Evolutionary conservation across 2,329 filamentous ascomycete genomes (phyloP).

Genomic region (Trichoderma sp.): DNA sequence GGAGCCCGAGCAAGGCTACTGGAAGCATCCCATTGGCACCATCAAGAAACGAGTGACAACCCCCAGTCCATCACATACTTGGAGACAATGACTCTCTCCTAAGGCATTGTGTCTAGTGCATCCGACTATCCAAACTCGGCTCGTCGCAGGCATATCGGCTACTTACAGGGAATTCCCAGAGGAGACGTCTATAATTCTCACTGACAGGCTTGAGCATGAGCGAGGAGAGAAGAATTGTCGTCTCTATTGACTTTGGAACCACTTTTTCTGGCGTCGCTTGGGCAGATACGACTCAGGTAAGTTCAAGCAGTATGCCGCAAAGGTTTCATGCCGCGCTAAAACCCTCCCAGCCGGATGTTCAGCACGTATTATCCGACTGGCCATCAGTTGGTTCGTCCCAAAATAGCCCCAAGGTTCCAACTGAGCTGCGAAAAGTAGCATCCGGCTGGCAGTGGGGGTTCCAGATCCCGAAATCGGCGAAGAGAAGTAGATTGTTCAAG

Average conservation of each 20-base stretch:
- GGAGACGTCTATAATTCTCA: constrained; percentile 17
- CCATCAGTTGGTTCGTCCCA: constrained; percentile 40
- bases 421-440: constrained; percentile 47
- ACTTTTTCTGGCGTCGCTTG: constrained; percentile 59
- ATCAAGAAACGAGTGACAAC: constrained; percentile 2
- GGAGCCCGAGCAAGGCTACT: constrained; percentile 17
- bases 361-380: constrained; percentile 48
- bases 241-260: constrained; percentile 59
- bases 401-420: constrained; percentile 51
- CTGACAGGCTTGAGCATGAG: constrained; percentile 32
- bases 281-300: constrained; percentile 46
- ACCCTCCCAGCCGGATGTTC: constrained; percentile 41
- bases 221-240: constrained; percentile 46
- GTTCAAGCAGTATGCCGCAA: constrained; percentile 24
- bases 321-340: constrained; percentile 30
- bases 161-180: constrained; percentile 10
- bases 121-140: constrained; percentile 1
- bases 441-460: constrained; percentile 53
- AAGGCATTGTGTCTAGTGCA: constrained; percentile 6
- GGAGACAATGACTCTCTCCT: constrained; percentile 21
- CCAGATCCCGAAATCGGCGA: constrained; percentile 46
- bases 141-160: background rate
- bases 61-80: constrained; percentile 13
- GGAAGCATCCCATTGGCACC: constrained; percentile 18
- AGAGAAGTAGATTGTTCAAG: constrained; percentile 50